Evolutionary conservation across 108 stramenopile genomes (phyloP).

Genomic region (Pseudonitzschia multiseries): DNA sequence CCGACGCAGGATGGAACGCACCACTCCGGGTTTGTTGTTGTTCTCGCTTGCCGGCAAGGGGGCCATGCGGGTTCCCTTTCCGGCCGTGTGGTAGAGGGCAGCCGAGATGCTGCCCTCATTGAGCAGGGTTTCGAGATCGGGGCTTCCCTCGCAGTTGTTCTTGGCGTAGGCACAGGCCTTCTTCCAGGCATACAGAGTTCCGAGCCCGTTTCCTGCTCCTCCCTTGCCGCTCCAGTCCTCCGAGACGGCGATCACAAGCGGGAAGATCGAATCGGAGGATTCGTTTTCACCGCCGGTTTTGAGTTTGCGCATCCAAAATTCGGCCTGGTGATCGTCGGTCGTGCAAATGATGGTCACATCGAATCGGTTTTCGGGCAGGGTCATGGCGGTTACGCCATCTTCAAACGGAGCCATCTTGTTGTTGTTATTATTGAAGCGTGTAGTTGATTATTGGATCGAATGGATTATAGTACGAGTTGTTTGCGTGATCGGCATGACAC

Average conservation of each 20-base stretch:
- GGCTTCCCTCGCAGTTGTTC: constrained; percentile 27
- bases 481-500: too few species aligned
- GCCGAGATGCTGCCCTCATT: constrained; percentile 66
- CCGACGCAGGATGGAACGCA: constrained; percentile 43
- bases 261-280: constrained; percentile 36
- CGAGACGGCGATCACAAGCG: constrained; percentile 90
- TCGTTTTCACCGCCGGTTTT: constrained; percentile 12
- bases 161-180: constrained; percentile 87
- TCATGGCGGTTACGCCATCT: constrained; percentile 79
- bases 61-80: constrained; percentile 96
- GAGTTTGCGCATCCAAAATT: constrained; percentile 96
- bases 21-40: constrained; percentile 99
- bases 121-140: constrained; percentile 61
- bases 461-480: background rate
- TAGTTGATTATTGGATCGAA: background rate
- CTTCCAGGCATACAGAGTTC: constrained; percentile 92
- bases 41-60: constrained; percentile 97
- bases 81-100: constrained; percentile 96
- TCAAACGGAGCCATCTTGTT: constrained; percentile 49
- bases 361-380: constrained; percentile 61
- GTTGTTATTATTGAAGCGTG: constrained; percentile 9
- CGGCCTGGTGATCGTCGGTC: constrained; percentile 93
- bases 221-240: constrained; percentile 92
- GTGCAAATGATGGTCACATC: constrained; percentile 97
- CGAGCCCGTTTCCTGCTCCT: constrained; percentile 95